Base-by-base conservation (phyloP, 2,329 filamentous ascomycete genomes). In the Fusarium torreyae region DNA sequence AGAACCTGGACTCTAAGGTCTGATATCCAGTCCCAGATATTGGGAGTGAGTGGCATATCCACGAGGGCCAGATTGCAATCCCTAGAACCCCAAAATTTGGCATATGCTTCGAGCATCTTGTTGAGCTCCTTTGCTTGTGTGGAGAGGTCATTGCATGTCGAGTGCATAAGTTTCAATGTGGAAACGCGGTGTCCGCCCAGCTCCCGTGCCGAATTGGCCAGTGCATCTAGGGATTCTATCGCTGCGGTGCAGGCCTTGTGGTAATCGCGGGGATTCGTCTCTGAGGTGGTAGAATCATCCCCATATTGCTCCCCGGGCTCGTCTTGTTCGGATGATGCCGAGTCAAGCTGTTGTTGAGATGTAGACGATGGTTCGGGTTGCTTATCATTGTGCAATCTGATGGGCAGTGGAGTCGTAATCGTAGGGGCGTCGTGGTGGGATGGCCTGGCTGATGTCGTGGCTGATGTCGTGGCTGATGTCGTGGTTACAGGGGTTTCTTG, bases 121-220 rank as follows among this genome's bases (percentile, higher is more conserved):
- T 61, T 36, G 0, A 75, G 60, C 15, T 75, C 71, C 5, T 49
- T 15, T n/a, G 59, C 18, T 6, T 71, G 68, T 2, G n/a, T 20
- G 4, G 18, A 57, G 2, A 75, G 28, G 5, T 54, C 34, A 2
- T 46, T 28, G 40, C 72, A 75, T 11, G 58, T 64, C 2, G 60
- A 59, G 10, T 56, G 44, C 2, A 74, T 46, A 2, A 54, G 56
- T 3, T 48, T 45, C 17, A 74, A 38, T 5, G 70, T 73, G 2
- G 72, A 74, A 5, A 72, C 56, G 1, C 44, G 43, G 8, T 50
- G 11, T 5, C 59, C 59, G 5, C 72, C 70, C 2, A 74, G 42
- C 0, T 52, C 14, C 6, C 54, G 20, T 1, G 62, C 66, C 1
- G 55, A 49, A 10, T 36, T 45, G 4, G 51, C 53, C 1, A 68